Evolutionary conservation across 768 basidiomycete genomes (phyloP).

Genomic region (Mrakia blollopis): DNA sequence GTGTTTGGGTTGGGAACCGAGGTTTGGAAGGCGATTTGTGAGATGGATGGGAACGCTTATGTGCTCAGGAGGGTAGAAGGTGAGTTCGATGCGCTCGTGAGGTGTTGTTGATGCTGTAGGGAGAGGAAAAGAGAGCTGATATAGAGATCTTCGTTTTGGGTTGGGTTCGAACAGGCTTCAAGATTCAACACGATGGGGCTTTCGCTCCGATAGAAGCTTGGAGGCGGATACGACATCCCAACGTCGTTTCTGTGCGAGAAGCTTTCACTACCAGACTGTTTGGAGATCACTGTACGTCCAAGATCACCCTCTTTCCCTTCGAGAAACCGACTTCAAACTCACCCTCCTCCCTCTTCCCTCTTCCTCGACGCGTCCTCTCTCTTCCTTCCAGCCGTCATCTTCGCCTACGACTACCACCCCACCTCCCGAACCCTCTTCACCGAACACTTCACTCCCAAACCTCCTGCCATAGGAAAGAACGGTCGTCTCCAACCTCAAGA

Average conservation of each 20-base stretch:
- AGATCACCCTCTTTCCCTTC: constrained; percentile 11
- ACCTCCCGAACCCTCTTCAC: constrained; percentile 73
- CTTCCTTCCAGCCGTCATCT: constrained; percentile 65
- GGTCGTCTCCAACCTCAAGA: constrained; percentile 39
- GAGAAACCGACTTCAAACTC: background rate
- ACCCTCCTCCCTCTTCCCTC: background rate
- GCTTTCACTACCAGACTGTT: constrained; percentile 94
- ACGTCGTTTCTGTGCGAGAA: constrained; percentile 73
- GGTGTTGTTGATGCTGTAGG: no score
- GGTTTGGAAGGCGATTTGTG: constrained; percentile 74
- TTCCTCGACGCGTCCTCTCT: background rate
- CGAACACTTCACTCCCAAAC: constrained; percentile 57
- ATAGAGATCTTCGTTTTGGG: no score
- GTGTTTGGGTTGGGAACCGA: constrained; percentile 78
- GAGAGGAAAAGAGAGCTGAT: background rate
- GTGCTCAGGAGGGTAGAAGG: constrained; percentile 81
- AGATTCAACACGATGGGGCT: constrained; percentile 72
- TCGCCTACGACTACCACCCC: constrained; percentile 85
- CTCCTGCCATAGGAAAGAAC: constrained; percentile 29
- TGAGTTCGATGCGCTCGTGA: constrained; percentile 44
- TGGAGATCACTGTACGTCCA: constrained; percentile 74
- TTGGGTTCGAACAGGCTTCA: constrained; percentile 59
- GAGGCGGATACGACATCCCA: constrained; percentile 78
- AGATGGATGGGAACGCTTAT: constrained; percentile 71
- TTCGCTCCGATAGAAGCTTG: constrained; percentile 79